These are phyloP conservation scores for Claviceps pazoutovae DNA, from an alignment of 2,329 filamentous ascomycete species.

Conservation along the genomic window DNA sequence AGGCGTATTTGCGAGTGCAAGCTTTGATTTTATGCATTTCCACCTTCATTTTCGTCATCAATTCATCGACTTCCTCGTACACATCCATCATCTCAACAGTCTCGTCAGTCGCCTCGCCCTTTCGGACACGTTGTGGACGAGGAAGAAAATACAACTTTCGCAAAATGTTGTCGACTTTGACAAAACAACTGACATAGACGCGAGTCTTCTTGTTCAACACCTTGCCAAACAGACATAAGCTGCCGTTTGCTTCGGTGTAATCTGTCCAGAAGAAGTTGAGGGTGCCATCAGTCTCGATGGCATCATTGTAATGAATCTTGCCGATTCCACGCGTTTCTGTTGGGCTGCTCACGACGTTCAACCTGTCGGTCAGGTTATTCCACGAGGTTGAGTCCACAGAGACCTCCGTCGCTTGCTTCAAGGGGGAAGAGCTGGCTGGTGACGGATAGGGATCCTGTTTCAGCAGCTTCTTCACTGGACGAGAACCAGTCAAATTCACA, in stretches of 20 bases:
- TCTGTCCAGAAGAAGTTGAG: constrained; percentile 95
- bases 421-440: constrained; percentile 64
- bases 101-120: constrained; percentile 57
- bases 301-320: constrained; percentile 71
- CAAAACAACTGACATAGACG: constrained; percentile 76
- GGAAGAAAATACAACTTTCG: constrained; percentile 90
- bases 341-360: constrained; percentile 74
- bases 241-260: constrained; percentile 85
- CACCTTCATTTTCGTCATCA: constrained; percentile 81
- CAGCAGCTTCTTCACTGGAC: constrained; percentile 55
- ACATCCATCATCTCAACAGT: constrained; percentile 79
- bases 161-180: constrained; percentile 89
- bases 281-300: constrained; percentile 86
- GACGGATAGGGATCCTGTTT: constrained; percentile 54
- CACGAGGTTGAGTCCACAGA: constrained; percentile 69
- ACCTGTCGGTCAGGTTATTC: constrained; percentile 72
- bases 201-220: constrained; percentile 77
- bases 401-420: constrained; percentile 36
- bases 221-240: constrained; percentile 88
- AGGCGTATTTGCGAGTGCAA: constrained; percentile 84
- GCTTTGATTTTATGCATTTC: constrained; percentile 88
- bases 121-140: constrained; percentile 43
- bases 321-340: constrained; percentile 52
- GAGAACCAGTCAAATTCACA: constrained; percentile 73
- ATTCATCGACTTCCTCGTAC: constrained; percentile 71